Base-by-base conservation (phyloP, 768 basidiomycete species). In the Kwoniella sp. region DNA sequence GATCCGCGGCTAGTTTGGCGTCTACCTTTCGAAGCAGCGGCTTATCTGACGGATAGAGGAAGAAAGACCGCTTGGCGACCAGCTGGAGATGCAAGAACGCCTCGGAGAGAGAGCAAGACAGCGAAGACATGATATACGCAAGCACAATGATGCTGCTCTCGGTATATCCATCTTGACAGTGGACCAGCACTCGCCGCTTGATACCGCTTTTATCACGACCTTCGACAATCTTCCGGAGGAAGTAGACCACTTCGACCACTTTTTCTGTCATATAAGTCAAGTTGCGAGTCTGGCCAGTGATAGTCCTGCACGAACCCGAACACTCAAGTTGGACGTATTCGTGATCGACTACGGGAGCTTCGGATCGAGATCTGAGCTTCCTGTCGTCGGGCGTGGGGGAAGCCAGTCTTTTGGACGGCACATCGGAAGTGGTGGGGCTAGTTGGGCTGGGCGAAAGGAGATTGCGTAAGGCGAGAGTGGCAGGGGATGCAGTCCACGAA, bases 31-130 rank as follows among this genome's bases (percentile, higher is more conserved):
- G 83, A 70, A 96, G 81, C 27, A 93, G 76, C 3, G 85, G 85
- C 59, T 94, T 79, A 80, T 98, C 95, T 53, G 82, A 82, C 60
- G 87, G 86, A 79, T 96, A 96, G 56, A 97, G 91, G 70, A 95
- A 98, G 82, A 98, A 98, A 66, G 88, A 89, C 55, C 95, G 63
- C 30, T 79, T 71, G 22, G 74, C 65, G 19, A 74, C 52, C 15
- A 81, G 76, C 81, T 98, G 95, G 67, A 98, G 85, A 77, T 92
- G 88, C 30, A 97, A 83, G 81, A 95, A 97, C 7, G 93, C 95
- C 77, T 94, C 91, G 9, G 93, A 91, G 8, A 96, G 84, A 53
- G 83, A 80, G 40, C 78, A 65, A 9, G 74, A 71, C 21, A 79
- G 72, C 15, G 73, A 68, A 46, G 75, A 86, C 93, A 98, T 97